Conservation (phyloP, 2,329 filamentous ascomycete species). For the Ceratocystis ficicola region DNA sequence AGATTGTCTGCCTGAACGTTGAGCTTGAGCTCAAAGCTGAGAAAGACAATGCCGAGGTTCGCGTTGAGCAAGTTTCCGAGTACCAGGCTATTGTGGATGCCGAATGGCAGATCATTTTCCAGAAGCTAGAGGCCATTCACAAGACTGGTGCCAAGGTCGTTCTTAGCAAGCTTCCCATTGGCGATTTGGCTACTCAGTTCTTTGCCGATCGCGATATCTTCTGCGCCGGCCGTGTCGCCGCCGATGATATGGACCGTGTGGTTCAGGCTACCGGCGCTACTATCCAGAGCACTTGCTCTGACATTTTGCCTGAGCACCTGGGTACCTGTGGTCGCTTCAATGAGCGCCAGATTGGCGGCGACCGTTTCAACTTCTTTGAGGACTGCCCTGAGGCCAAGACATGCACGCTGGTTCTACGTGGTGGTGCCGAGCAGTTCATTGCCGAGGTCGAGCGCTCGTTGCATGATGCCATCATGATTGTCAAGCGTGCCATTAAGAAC, state of each 20-base stretch:
- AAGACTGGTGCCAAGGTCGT: constrained; percentile 95
- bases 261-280: constrained; percentile 88
- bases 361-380: constrained; percentile 98
- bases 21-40: constrained; percentile 97
- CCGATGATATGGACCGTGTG: constrained; percentile 90
- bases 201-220: constrained; percentile 98
- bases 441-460: constrained; percentile 95
- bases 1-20: constrained; percentile 95
- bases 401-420: constrained; percentile 87
- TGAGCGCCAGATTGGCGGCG: constrained; percentile 91
- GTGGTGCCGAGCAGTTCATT: constrained; percentile 97
- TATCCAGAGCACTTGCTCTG: constrained; percentile 89
- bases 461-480: constrained; percentile 99
- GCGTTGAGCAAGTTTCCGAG: constrained; percentile 95
- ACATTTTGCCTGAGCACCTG: constrained; percentile 79
- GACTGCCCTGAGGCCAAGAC: constrained; percentile 92
- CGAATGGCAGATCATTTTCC: constrained; percentile 99
- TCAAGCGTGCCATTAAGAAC: constrained; percentile 95
- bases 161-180: constrained; percentile 91
- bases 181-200: constrained; percentile 92
- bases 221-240: constrained; percentile 84
- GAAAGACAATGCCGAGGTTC: constrained; percentile 97
- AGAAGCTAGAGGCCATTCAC: constrained; percentile 92
- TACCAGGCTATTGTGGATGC: constrained; percentile 99
- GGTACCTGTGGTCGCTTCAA: constrained; percentile 85